Evolutionary conservation across 1,139 yeast species (phyloP), one percentile per base, ranked within the genome.

Genomic region (Kluyveromyces sp.): DNA sequence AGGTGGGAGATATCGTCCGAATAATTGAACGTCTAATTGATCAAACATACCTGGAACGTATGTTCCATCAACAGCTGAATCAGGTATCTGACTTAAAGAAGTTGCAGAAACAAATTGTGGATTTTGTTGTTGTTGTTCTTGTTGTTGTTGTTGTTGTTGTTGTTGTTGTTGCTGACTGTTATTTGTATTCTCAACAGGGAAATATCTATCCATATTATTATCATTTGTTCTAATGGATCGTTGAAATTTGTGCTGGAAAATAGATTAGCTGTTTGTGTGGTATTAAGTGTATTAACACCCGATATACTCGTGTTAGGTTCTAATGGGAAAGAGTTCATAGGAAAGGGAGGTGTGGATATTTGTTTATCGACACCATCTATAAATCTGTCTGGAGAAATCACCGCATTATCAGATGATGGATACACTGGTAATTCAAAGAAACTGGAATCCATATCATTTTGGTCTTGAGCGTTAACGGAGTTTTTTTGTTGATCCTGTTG

Each of bases 1-100:
- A 1, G 95, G 94, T 3, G 96, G 96, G 46, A 87, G 63, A 55
- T 83, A 81, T 44, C 85, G 71, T 0, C 96, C 96, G 68, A 88
- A 87, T 10, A 88, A 74, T 60, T 86, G 92, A 50, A 87, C 78
- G 63, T 88, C 96, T 41, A 87, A 68, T 55, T 82, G 83, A 63
- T 87, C 96, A 72, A 87, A 82, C 25, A 84, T 82, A 4, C 95
- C 94, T 1, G 92, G 88, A 49, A 83, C 73, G 57, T 85, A 85
- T 42, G 61, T 37, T 25, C 42, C 45, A 25, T 43, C 43, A n/a
- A 41, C 32, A 26, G 32, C 30, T 7, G 43, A 41, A 15, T 45
- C 39, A 10, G 50, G 45, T 15, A 47, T 37, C 35, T 45, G 50
- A 40, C 37, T 47, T 6, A 39, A 39, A 4, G 43, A n/a, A 4